Base-by-base conservation (phyloP, 352 stramenopile species). In the Phytopythium helicoides region DNA sequence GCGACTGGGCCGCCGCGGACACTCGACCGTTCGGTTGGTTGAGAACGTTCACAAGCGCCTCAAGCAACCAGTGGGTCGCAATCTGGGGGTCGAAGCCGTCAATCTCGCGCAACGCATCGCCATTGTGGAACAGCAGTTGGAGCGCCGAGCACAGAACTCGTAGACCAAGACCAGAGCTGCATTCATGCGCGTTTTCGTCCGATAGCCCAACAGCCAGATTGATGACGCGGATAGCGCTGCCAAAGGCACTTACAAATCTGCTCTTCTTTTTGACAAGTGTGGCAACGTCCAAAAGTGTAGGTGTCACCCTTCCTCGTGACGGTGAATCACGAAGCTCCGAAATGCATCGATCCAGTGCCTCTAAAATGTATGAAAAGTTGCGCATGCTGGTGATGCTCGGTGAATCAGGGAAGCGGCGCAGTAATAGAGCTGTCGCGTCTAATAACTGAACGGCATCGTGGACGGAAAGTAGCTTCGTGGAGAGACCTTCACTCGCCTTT, bases 271-370 rank as follows among this genome's bases (percentile, higher is more conserved):
- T 51, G 36, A 92, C 71, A 1, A 69, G 65, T 18, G 71, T 74
- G 26, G 76, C 86, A 26, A 90, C 72, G 15, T 86, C 73, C 26
- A 85, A 59, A 26, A 79, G 55, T 6, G 58, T 75, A 1, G 45
- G 12, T 2, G 45, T 19, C 12, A 28, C 10, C 16, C 31, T 25
- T 19, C 25, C 16, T 35, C 63, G 69, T 21, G 66, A 33, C 9
- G 28, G 60, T 5, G 54, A 63, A 34, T 88, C 77, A 18, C 77
- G 76, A 5, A 93, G 54, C 42, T 93, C 77, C n/a, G 62, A 61
- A n/a, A 89, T 87, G 66, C 84, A 92, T 36, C 86, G 84, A 15
- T 94, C 81, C 23, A 94, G 36, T 3, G 85, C 81, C 22, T 93
- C 78, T 53, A 94, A 42, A 28, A 93, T 71, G 46, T 74, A 83